Base-by-base conservation (phyloP, 169 alveolate genomes). In the Neospora caninum region DNA sequence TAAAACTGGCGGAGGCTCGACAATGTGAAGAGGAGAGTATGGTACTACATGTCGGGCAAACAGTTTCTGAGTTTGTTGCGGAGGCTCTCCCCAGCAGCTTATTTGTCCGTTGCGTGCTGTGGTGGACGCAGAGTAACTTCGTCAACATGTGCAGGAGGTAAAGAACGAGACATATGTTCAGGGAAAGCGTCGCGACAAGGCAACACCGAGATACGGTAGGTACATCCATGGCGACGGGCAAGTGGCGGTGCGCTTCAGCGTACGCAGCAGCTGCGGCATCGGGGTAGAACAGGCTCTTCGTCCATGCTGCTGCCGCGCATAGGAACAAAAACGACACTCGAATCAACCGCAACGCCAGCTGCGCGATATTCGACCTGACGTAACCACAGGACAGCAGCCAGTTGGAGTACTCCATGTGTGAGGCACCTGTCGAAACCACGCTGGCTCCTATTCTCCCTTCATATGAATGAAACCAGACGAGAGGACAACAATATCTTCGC, bases 191-290 rank as follows among this genome's bases (percentile, higher is more conserved):
- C 7, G 88, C 88, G 34, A 80, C 88, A 31, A 80, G 49, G 53
- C 88, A 80, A 34, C 88, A 80, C n/a, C 88, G 88, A 38, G 88
- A 80, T 1, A 80, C n/a, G 38, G 82, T 69, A 31, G 82, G 82
- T 18, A 69, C 34, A 34, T 69, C 82, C 42, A 69, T 34, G 34
- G 82, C 42, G 41, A 41, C 31, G 43, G 49, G 31, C 22, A 80
- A 31, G 54, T 31, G 54, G 16, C 58, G 31, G 43, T 6, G 49
- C 27, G 88, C 41, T 38, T 38, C 88, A 41, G 58, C 88, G 49
- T 18, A 34, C 1, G 36, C 88, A 6, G 88, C 58, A 22, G 58
- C 88, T 80, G 43, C 49, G n/a, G 49, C 2, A 25, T 38, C 88
- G 2, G 88, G 88, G 49, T 18, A 38, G 22, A 80, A 34, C 13